Evolutionary conservation across 352 stramenopile species (phyloP), one percentile per base, ranked within the genome.

Genomic region (Globisporangium camurandrum): DNA sequence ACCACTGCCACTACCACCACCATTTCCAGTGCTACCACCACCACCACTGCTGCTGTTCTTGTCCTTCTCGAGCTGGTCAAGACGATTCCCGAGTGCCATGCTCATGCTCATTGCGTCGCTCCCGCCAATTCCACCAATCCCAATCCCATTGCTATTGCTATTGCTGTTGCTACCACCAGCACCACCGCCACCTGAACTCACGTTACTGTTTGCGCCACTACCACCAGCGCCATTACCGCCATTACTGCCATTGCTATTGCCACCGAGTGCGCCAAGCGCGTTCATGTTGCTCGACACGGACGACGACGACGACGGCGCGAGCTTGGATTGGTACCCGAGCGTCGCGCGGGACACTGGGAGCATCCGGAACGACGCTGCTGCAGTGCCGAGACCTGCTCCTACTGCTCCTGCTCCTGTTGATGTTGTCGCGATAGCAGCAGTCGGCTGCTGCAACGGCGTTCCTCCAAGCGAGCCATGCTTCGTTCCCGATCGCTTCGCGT

Each of bases 1-100:
- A 36, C 60, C 36, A 8, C 14, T 41, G 12, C 17, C 36, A 19
- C 36, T 19, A n/a, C 34, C 14, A 40, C 14, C 22, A n/a, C 34
- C 34, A 8, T 19, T 22, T 14, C 36, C 36, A 19, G 22, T 41
- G 36, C 36, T 19, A 34, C 14, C 14, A 34, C 30, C 30, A 41
- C 36, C 14, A 19, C 36, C 36, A 22, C n/a, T 41, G n/a, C 36
- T 9, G 4, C 17, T 48, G 48, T 45, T 66, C 52, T 70, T 82
- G 42, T 87, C 73, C 50, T 86, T 82, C 43, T 89, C 78, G 44
- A 89, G 60, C 41, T 86, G 73, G 54, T 89, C 78, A 7, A 89
- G 67, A 46, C 84, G 84, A 63, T 69, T 87, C 46, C 71, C 74
- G 30, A 89, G 74, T 17, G 73, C 62, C 28, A 75, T 61, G 19